Percentiles rank a stretch among this genome's conserved stretches.
Evolutionary conservation across 2,329 filamentous ascomycete species (phyloP).

Genomic region (Xylaria arbuscula): DNA sequence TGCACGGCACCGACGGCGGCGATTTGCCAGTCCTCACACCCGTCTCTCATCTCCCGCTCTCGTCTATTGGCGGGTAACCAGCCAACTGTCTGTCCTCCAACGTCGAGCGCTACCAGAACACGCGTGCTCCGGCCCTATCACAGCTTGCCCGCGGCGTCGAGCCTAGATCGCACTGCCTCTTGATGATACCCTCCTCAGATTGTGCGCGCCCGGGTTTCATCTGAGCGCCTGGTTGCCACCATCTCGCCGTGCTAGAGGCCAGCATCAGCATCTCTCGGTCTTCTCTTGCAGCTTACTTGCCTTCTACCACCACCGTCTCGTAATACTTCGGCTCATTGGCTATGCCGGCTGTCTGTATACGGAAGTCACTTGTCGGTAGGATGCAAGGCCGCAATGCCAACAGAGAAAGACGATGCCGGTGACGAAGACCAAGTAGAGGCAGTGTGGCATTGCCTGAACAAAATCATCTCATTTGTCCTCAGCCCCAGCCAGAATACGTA

Average conservation of each 20-base stretch:
- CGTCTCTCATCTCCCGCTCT: conserved; percentile 27
- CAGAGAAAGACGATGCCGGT: not conserved
- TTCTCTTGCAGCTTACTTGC: conserved; percentile 42
- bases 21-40: not conserved
- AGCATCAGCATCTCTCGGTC: conserved; percentile 37
- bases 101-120: conserved; percentile 24
- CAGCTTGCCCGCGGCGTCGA: conserved; percentile 8
- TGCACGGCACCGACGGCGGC: conserved; percentile 25
- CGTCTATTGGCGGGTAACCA: conserved; percentile 18
- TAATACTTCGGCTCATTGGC: conserved; percentile 39
- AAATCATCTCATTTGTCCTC: conserved; percentile 40
- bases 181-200: conserved; percentile 45
- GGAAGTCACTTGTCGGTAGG: conserved; percentile 38
- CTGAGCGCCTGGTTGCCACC: conserved; percentile 41
- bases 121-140: conserved; percentile 30
- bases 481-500: conserved; percentile 41
- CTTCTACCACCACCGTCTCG: conserved; percentile 32
- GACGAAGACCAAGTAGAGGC: conserved; percentile 19
- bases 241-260: conserved; percentile 42
- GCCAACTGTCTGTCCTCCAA: conserved; percentile 10
- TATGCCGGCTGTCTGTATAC: conserved; percentile 27
- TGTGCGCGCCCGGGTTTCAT: conserved; percentile 45
- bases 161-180: conserved; percentile 35
- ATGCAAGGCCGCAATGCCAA: conserved; percentile 22
- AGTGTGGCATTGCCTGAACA: conserved; percentile 38